Evolutionary conservation across 768 basidiomycete genomes (phyloP).

Genomic region (Austroboletus festivus): DNA sequence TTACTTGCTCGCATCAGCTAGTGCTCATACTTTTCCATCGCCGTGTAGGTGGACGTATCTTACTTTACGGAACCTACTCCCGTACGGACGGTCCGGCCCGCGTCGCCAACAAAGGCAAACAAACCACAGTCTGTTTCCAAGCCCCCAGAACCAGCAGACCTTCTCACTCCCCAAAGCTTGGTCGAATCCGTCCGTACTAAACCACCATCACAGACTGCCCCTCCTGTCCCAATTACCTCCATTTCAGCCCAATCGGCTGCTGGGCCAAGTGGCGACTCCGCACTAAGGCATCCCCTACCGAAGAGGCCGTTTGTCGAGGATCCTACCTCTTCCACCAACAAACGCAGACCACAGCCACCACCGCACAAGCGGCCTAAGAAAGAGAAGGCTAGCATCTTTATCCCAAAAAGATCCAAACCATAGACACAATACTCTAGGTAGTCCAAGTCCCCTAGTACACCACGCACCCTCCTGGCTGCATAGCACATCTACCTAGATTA

Average conservation of each 20-base stretch:
- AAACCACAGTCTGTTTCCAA: conserved; percentile 21
- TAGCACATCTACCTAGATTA: conserved; percentile 6
- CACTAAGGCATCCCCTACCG: conserved; percentile 8
- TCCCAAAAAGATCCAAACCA: conserved; percentile 52
- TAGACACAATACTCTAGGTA: conserved; percentile 13
- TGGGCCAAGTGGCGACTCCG: conserved; percentile 7
- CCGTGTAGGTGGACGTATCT: conserved; percentile 30
- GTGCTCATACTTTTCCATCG: not conserved
- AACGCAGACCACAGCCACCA: conserved; percentile 27
- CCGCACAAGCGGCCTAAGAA: conserved; percentile 33
- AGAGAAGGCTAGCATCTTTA: conserved; percentile 48
- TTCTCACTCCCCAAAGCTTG: conserved; percentile 39
- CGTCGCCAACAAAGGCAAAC: conserved; percentile 19
- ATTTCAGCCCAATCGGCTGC: conserved; percentile 1
- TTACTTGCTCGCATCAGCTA: not conserved
- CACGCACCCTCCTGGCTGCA: not conserved
- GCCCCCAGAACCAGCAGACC: conserved; percentile 29
- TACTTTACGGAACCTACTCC: conserved; percentile 38
- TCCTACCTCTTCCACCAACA: conserved; percentile 13
- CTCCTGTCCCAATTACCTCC: conserved; percentile 1
- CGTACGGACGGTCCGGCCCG: conserved; percentile 13
- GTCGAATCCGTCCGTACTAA: conserved; percentile 29
- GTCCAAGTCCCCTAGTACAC: conserved; percentile 1
- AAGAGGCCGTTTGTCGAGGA: conserved; percentile 23
- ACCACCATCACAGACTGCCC: conserved; percentile 13